Percentiles rank a stretch among this genome's conserved stretches.
Evolutionary conservation across 805 yeast species (phyloP).

Genomic region (Tetrapisispora iriomotensis): DNA sequence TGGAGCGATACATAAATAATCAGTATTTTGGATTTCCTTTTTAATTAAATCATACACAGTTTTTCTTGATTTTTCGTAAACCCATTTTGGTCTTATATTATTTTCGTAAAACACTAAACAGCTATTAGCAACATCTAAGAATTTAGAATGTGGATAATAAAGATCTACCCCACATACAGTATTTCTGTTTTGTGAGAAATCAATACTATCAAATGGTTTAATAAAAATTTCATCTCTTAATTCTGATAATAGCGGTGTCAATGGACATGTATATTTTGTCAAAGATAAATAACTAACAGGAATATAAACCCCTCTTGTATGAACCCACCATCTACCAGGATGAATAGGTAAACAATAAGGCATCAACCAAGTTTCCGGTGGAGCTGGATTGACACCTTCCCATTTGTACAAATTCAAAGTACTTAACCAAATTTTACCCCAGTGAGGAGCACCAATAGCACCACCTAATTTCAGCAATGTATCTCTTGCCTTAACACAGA

Average conservation of each 20-base stretch:
- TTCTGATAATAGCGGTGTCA: conserved; percentile 53
- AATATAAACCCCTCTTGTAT: conserved; percentile 82
- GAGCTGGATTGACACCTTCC: conserved; percentile 98
- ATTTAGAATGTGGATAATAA: conserved; percentile 80
- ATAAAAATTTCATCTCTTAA: conserved; percentile 75
- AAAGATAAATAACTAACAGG: conserved; percentile 77
- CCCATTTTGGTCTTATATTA: conserved; percentile 67
- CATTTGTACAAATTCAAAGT: conserved; percentile 73
- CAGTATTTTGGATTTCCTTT: conserved; percentile 72
- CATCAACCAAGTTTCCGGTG: conserved; percentile 85
- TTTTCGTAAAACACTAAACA: conserved; percentile 56
- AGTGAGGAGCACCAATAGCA: conserved; percentile 83
- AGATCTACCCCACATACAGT: conserved; percentile 85
- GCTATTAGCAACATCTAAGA: conserved; percentile 54
- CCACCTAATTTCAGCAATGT: conserved; percentile 74
- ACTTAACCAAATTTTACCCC: conserved; percentile 95
- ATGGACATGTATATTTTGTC: conserved; percentile 41
- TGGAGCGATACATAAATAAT: conserved; percentile 83
- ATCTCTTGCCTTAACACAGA: conserved; percentile 61
- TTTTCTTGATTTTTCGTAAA: conserved; percentile 42
- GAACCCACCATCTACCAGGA: conserved; percentile 99
- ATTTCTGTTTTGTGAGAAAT: conserved; percentile 65
- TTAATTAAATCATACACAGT: conserved; percentile 52
- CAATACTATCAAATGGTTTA: conserved; percentile 51
- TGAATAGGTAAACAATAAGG: conserved; percentile 79